Evolutionary conservation across 2,329 filamentous ascomycete genomes (phyloP), one percentile per base, ranked within the genome.

Genomic region (Lachnellula occidentalis): DNA sequence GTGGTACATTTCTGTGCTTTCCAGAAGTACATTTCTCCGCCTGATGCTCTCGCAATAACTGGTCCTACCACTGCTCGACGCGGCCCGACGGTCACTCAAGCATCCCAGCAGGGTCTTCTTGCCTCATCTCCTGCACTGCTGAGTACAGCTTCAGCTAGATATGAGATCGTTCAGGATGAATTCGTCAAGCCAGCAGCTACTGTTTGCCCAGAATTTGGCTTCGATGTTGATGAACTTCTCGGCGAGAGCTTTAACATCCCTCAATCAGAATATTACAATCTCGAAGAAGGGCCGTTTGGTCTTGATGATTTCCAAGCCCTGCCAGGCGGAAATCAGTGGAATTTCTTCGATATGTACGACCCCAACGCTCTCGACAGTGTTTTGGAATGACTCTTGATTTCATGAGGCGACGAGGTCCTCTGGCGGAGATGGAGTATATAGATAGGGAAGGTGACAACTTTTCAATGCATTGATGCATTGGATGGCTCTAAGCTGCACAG

Each of bases 1-100:
- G 34, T 66, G 11, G 55, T 64, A 12, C 45, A 53, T 8, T 59
- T 63, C 39, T 65, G 60, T 54, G 56, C 58, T 24, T 47, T 50
- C 3, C 34, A 24, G 34, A 58, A 60, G 15, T 65, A 61, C 37
- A 58, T 64, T 34, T 24, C 55, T 41, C 45, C 21, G 15, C 39
- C 31, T 12, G 36, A 27, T 42, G 47, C 9, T 45, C 49, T 36
- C 17, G 24, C 50, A n/a, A 54, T 54, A 37, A 36, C 45, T 21
- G 54, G 54, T 11, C 39, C 31, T 22, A 34, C 14, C n/a, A 27
- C 36, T 22, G 34, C 31, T 14, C 17, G 14, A 17, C n/a, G 36
- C 8, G 12, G 22, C 21, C 17, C 45, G 36, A 21, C 4, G 43
- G 24, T 27, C 5, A 34, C 21, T 48, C 48, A 42, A 43, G 48